Percentiles rank a stretch among this genome's conserved stretches.
Evolutionary conservation across 352 stramenopile genomes (phyloP).

Genomic region (Pythium pectinolyticum): DNA sequence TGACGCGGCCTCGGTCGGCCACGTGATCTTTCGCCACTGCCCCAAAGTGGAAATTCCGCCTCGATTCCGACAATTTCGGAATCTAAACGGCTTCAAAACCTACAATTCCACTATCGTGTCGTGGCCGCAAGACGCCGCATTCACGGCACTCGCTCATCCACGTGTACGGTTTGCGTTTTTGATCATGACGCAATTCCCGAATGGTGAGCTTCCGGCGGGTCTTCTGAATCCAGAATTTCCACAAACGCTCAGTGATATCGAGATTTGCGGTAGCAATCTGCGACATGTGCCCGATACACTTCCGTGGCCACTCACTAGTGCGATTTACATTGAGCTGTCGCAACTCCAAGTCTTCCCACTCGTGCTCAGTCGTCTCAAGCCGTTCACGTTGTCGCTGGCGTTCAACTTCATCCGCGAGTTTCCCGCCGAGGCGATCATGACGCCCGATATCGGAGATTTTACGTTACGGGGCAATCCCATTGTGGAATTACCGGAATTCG

Average conservation of each 20-base stretch:
- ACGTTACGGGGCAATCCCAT: constrained; percentile 3
- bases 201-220: not conserved
- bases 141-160: not conserved
- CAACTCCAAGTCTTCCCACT: constrained; percentile 4
- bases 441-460: not conserved
- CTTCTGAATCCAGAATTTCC: not conserved
- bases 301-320: constrained; percentile 1
- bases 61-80: not conserved
- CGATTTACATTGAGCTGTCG: not conserved
- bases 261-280: constrained; percentile 6
- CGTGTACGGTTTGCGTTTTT: constrained; percentile 6
- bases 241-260: not conserved
- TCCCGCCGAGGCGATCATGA: not conserved
- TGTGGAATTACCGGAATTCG: not conserved
- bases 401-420: not conserved
- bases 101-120: constrained; percentile 19
- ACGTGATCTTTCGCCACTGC: constrained; percentile 18
- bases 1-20: constrained; percentile 1
- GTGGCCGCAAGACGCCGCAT: constrained; percentile 1
- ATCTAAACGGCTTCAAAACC: constrained; percentile 17
- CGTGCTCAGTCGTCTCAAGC: not conserved
- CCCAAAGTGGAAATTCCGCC: constrained; percentile 9
- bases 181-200: not conserved
- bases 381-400: not conserved
- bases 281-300: not conserved